Percentiles rank a stretch among this genome's conserved stretches.
phyloP scores from a whole-genome alignment of 1,284 basidiomycete species.

The Vanrija sp. region DNA sequence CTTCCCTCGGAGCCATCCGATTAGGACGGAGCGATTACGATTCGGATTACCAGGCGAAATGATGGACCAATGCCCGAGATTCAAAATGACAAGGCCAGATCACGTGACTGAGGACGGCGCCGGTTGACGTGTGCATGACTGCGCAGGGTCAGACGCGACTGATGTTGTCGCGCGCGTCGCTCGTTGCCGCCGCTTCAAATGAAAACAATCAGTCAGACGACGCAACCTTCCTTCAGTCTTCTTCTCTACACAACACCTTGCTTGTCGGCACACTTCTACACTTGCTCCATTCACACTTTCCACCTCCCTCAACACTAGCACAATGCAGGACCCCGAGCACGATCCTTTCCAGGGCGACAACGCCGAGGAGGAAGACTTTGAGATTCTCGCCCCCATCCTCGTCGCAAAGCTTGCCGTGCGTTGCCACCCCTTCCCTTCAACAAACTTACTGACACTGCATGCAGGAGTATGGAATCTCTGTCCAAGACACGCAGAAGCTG shows the following conservation, averaged over 20 bases:
- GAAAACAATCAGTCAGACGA: neutral
- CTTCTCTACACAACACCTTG: slow-evolving; percentile 5
- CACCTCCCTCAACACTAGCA: neutral
- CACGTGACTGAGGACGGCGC: no score
- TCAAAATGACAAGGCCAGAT: no score
- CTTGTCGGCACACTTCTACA: neutral
- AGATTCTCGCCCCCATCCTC: slow-evolving; percentile 69
- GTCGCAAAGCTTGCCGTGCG: slow-evolving; percentile 69
- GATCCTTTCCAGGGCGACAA: slow-evolving; percentile 33
- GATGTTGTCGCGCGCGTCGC: neutral
- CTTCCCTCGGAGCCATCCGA: no score
- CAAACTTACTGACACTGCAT: neutral
- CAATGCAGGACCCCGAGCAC: slow-evolving; percentile 24
- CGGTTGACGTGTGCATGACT: neutral
- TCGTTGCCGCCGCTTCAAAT: neutral
- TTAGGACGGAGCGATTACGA: no score
- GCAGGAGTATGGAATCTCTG: slow-evolving; percentile 79
- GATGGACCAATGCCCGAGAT: no score
- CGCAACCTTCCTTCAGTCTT: neutral
- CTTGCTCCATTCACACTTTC: neutral
- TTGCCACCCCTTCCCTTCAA: slow-evolving; percentile 2
- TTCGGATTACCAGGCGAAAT: no score
- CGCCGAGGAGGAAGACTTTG: slow-evolving; percentile 56
- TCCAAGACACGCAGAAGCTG: slow-evolving; percentile 94
- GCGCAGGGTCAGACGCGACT: neutral